Evolutionary conservation across 768 basidiomycete genomes (phyloP).

Genomic region (Boletus rufocinnamomeus): DNA sequence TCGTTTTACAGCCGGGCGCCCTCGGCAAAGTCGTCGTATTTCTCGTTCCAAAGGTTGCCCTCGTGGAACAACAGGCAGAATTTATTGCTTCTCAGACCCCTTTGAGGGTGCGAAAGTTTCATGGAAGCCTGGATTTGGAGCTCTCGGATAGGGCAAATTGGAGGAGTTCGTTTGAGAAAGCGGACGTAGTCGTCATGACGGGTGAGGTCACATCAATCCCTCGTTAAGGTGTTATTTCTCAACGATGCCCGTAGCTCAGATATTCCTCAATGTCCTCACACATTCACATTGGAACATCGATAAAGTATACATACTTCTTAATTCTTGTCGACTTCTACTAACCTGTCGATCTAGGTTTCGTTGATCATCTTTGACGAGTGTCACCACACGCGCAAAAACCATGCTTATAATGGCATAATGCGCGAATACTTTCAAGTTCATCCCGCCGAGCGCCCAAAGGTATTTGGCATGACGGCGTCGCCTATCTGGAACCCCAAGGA

Average conservation of each 20-base stretch:
- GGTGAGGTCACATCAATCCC: slow-evolving; percentile 43
- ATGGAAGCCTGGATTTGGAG: slow-evolving; percentile 72
- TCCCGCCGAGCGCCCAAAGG: slow-evolving; percentile 57
- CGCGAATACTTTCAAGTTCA: slow-evolving; percentile 53
- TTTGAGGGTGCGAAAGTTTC: slow-evolving; percentile 65
- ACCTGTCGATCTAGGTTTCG: slow-evolving; percentile 43
- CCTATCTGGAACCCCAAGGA: slow-evolving; percentile 83
- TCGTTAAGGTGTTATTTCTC: slow-evolving; percentile 4
- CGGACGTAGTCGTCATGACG: slow-evolving; percentile 87
- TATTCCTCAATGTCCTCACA: slow-evolving; percentile 75
- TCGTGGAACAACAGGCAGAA: slow-evolving; percentile 80
- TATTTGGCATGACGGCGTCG: slow-evolving; percentile 94
- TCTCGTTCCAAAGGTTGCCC: slow-evolving; percentile 80
- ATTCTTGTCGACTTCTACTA: background rate
- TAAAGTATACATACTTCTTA: slow-evolving; percentile 40
- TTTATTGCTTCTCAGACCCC: slow-evolving; percentile 67
- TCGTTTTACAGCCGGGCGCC: slow-evolving; percentile 51
- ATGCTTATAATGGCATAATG: slow-evolving; percentile 62
- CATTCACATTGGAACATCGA: slow-evolving; percentile 82
- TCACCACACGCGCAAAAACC: slow-evolving; percentile 57
- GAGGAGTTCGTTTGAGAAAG: slow-evolving; percentile 57
- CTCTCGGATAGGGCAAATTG: slow-evolving; percentile 67
- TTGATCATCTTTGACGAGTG: slow-evolving; percentile 60
- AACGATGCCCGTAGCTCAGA: slow-evolving; percentile 56
- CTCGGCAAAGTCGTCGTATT: slow-evolving; percentile 69